A percentile compares a stretch with the other conserved stretches of the same genome.
These are phyloP conservation scores for Cercospora sesami DNA, from an alignment of 2,329 filamentous ascomycete species.

Conservation along the genomic window DNA sequence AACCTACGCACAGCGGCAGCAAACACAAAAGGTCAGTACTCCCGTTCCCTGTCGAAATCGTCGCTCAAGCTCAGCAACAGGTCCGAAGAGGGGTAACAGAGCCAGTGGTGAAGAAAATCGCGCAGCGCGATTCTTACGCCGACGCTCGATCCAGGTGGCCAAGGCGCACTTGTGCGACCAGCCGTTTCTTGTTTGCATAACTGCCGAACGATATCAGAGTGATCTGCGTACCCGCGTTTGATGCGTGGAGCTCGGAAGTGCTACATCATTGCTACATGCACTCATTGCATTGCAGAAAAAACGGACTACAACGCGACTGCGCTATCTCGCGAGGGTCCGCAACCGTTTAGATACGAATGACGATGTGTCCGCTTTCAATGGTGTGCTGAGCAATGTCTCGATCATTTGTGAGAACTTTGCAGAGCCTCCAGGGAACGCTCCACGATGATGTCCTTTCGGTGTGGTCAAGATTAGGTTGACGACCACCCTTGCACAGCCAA, in stretches of 20 bases:
- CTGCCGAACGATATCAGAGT: conserved; percentile 6
- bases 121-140: conserved; percentile 10
- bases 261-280: conserved; percentile 1
- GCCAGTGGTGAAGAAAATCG: conserved; percentile 7
- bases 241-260: background rate
- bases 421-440: background rate
- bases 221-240: conserved; percentile 6
- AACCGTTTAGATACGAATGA: background rate
- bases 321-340: background rate
- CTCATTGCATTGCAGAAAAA: conserved; percentile 1
- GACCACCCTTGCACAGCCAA: background rate
- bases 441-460: background rate
- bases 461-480: background rate
- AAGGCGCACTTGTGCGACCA: conserved; percentile 6
- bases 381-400: background rate
- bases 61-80: background rate
- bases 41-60: background rate
- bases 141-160: conserved; percentile 6
- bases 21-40: background rate
- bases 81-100: conserved; percentile 7
- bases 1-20: background rate
- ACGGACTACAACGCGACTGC: background rate
- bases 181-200: conserved; percentile 6
- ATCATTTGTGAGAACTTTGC: background rate
- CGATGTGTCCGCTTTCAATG: background rate